Conservation (phyloP, 768 basidiomycete genomes). For the Trametes cingulata region DNA sequence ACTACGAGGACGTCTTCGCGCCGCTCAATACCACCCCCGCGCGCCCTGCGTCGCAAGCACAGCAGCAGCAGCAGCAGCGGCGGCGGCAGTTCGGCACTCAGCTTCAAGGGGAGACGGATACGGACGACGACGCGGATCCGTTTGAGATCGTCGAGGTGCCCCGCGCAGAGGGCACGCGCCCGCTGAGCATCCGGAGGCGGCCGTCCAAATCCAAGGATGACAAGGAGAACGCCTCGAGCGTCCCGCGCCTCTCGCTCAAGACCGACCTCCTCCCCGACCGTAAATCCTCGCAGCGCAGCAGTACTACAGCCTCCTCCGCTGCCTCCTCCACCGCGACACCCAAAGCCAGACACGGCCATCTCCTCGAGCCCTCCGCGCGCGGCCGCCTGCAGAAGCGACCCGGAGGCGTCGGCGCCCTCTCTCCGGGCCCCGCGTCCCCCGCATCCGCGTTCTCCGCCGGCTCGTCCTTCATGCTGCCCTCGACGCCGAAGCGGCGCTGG, state of each 20-base stretch:
- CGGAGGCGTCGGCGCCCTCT: slow-evolving; percentile 33
- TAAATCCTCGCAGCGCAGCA: slow-evolving; percentile 49
- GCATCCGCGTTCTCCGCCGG: slow-evolving; percentile 41
- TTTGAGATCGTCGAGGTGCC: slow-evolving; percentile 15
- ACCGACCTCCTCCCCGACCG: slow-evolving; percentile 15
- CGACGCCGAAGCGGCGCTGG: slow-evolving; percentile 60
- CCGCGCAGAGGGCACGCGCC: slow-evolving; percentile 36
- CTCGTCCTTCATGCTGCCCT: slow-evolving; percentile 47
- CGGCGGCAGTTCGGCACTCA: slow-evolving; percentile 22
- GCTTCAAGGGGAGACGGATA: slow-evolving; percentile 7
- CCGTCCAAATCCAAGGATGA: slow-evolving; percentile 31
- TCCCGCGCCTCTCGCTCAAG: slow-evolving; percentile 16
- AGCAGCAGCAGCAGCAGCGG: slow-evolving; percentile 4
- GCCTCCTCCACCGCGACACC: slow-evolving; percentile 29
- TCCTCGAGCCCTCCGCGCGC: slow-evolving; percentile 47
- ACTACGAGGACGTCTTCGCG: slow-evolving; percentile 21
- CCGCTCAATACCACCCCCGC: slow-evolving; percentile 9
- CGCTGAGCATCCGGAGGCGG: slow-evolving; percentile 42
- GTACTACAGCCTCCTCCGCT: slow-evolving; percentile 26
- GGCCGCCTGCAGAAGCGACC: slow-evolving; percentile 24
- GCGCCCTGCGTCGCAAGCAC: slow-evolving; percentile 1
- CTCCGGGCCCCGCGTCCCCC: slow-evolving; percentile 40
- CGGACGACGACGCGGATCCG: slow-evolving; percentile 1
- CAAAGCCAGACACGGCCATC: slow-evolving; percentile 45
- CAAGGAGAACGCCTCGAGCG: slow-evolving; percentile 58